Evolutionary conservation across 1,139 yeast species (phyloP).

Genomic region (Scheffersomyces cryptocercus): DNA sequence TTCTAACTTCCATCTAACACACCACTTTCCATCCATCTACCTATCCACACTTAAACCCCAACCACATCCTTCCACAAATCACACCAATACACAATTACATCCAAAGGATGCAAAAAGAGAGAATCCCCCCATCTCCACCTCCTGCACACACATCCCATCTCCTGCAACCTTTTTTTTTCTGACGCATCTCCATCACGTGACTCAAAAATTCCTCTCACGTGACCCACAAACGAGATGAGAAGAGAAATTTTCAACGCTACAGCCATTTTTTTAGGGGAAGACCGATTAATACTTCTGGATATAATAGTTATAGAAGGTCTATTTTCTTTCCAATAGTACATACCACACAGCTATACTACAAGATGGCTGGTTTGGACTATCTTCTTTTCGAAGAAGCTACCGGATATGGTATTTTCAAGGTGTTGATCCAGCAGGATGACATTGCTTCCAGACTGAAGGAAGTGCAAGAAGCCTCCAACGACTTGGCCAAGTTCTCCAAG

Average conservation of each 20-base stretch:
- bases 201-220: background rate
- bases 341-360: constrained; percentile 3
- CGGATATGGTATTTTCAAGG: constrained; percentile 96
- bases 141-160: too few species aligned
- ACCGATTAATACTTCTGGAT: too few species aligned
- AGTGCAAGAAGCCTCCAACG: constrained; percentile 90
- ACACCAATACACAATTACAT: too few species aligned
- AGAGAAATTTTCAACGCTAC: constrained; percentile 15
- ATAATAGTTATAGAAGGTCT: too few species aligned
- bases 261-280: background rate
- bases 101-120: too few species aligned
- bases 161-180: background rate
- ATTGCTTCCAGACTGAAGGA: constrained; percentile 89
- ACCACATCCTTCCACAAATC: too few species aligned
- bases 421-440: constrained; percentile 90
- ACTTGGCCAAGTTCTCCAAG: constrained; percentile 86
- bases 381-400: constrained; percentile 98
- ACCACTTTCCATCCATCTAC: too few species aligned
- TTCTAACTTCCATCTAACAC: too few species aligned
- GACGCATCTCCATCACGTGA: background rate
- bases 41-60: too few species aligned
- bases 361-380: constrained; percentile 76
- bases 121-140: too few species aligned
- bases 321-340: too few species aligned
- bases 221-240: constrained; percentile 12